Evolutionary conservation across 495 filamentous ascomycete species (phyloP), one percentile per base, ranked within the genome.

Genomic region (Hypoxylon subgilvum): DNA sequence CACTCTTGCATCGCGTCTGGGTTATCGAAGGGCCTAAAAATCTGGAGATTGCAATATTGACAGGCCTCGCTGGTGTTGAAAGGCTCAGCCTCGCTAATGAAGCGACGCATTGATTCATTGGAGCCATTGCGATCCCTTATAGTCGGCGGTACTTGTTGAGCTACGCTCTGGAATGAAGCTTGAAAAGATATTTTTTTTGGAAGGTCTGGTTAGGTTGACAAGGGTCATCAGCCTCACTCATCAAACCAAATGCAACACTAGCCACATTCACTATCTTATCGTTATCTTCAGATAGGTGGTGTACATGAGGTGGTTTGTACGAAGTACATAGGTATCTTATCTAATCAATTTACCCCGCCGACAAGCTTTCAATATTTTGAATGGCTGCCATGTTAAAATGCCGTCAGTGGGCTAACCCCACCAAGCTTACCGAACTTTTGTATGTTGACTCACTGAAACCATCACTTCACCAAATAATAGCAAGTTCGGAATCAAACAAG

Each of bases 41-140:
- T 34, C 66, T 72, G 9, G 76, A 76, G 60, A 79, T 72, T 57
- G 71, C 69, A 36, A 66, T 35, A 25, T 63, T 56, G 6, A 64
- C 49, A 35, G 76, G 68, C 44, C 76, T 69, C 23, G 52, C 19
- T 19, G 72, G 41, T 10, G 72, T 35, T 16, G 72, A 69, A 4
- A 79, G 68, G 45, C 65, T 87, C 18, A 84, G 73, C 55, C 74
- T 87, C 72, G 86, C 85, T 65, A 83, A 72, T 8, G 82, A 84
- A 66, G 84, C 80, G 57, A 88, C 76, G 67, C 84, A 87, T 53
- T 74, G 68, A 54, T 66, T 72, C 52, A 72, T 67, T 30, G 77
- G 70, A 31, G 73, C 72, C 78, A 80, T 81, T 27, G 59, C 40
- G 19, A 41, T 32, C n/a, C 31, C 32, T 13, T 10, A 23, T 63